phyloP scores from a whole-genome alignment of 2,329 filamentous ascomycete species.

The Chrysosporium keratinophilum region DNA sequence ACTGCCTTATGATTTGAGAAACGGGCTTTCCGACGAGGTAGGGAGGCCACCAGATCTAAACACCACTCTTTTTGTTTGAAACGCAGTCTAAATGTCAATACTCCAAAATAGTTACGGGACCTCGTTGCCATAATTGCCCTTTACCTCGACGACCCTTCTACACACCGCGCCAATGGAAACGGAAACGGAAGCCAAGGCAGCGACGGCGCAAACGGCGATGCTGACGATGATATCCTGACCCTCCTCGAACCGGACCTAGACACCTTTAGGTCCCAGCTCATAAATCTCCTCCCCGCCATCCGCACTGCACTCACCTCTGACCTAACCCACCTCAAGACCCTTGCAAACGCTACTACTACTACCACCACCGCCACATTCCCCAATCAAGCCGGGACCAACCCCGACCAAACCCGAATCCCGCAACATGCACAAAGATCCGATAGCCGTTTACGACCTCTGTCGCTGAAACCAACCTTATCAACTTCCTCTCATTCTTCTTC shows the following conservation, averaged over 20 bases:
- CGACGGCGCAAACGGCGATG: neutral
- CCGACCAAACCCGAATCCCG: constrained; percentile 4
- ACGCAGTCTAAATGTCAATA: neutral
- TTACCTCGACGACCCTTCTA: constrained; percentile 27
- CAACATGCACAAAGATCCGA: constrained; percentile 1
- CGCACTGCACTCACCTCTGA: constrained; percentile 10
- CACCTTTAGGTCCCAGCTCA: constrained; percentile 23
- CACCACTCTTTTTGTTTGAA: neutral
- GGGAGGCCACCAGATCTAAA: constrained; percentile 6
- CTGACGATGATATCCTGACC: constrained; percentile 21
- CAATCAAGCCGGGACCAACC: neutral
- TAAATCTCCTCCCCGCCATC: constrained; percentile 11
- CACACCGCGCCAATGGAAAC: constrained; percentile 17
- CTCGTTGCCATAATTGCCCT: constrained; percentile 28
- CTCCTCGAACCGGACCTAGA: constrained; percentile 30
- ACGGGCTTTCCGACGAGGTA: constrained; percentile 28
- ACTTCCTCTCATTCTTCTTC: neutral
- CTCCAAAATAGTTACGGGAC: constrained; percentile 26
- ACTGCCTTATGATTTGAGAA: constrained; percentile 27
- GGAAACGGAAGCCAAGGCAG: constrained; percentile 6
- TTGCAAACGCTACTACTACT: no score
- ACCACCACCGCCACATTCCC: no score
- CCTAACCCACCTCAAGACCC: constrained; percentile 10
- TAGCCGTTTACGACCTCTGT: constrained; percentile 7
- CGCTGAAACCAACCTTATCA: neutral